phyloP scores from a whole-genome alignment of 1,284 basidiomycete species.

The Heterobasidion irregulare region DNA sequence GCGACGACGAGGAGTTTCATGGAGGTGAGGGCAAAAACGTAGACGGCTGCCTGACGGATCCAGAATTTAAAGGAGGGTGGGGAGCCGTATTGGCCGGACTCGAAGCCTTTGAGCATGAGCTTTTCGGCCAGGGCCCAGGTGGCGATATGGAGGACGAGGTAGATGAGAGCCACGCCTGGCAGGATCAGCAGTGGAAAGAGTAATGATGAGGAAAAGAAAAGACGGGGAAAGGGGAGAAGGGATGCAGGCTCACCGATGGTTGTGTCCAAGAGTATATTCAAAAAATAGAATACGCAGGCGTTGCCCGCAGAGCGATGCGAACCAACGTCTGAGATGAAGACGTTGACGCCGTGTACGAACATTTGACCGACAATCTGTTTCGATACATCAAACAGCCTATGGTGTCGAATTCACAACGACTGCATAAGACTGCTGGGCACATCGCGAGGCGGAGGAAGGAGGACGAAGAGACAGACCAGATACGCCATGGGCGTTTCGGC shows the following conservation, averaged over 20 bases:
- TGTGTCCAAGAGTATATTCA: conserved; percentile 92
- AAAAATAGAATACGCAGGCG: conserved; percentile 88
- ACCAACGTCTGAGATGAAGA: conserved; percentile 68
- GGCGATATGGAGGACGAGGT: conserved; percentile 63
- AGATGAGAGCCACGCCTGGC: conserved; percentile 81
- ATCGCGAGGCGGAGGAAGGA: neutral
- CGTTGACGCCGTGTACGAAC: conserved; percentile 84
- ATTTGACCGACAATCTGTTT: conserved; percentile 92
- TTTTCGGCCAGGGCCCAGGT: conserved; percentile 64
- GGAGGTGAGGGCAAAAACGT: conserved; percentile 74
- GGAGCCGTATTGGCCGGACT: conserved; percentile 82
- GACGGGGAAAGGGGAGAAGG: neutral
- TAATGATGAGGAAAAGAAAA: conserved; percentile 1
- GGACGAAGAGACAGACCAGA: conserved; percentile 57
- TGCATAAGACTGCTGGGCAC: neutral
- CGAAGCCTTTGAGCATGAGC: conserved; percentile 67
- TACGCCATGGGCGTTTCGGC: conserved; percentile 85
- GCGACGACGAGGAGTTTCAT: conserved; percentile 88
- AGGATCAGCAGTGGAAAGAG: neutral
- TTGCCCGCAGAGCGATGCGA: conserved; percentile 67
- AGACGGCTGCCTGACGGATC: conserved; percentile 80
- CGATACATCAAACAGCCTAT: conserved; percentile 80
- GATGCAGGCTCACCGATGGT: conserved; percentile 62
- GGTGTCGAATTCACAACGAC: neutral
- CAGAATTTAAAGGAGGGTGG: conserved; percentile 72